Conservation (phyloP, 805 yeast genomes). For the Danielia reshetovae region DNA sequence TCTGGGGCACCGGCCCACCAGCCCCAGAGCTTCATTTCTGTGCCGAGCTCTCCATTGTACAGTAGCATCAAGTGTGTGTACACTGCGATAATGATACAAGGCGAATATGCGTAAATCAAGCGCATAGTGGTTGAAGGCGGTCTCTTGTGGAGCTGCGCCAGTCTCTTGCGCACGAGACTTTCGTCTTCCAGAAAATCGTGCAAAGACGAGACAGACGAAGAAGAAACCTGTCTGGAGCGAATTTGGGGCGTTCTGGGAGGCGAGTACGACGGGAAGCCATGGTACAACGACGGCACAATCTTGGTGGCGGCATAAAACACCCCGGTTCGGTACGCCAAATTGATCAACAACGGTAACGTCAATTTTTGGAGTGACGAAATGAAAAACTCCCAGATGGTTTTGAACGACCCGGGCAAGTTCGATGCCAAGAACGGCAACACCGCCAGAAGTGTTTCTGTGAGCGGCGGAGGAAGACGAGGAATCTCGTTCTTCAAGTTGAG, state of each 20-base stretch:
- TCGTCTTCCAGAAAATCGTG: constrained; percentile 4
- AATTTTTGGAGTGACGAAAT: constrained; percentile 54
- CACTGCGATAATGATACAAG: constrained; percentile 90
- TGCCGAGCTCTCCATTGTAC: constrained; percentile 71
- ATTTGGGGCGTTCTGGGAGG: constrained; percentile 40
- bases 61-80: constrained; percentile 92
- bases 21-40: constrained; percentile 59
- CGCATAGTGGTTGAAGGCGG: constrained; percentile 39
- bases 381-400: constrained; percentile 51
- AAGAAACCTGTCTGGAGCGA: constrained; percentile 32
- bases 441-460: constrained; percentile 22
- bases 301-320: constrained; percentile 92
- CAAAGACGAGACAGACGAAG: constrained; percentile 20
- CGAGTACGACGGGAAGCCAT: constrained; percentile 27
- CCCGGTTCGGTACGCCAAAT: constrained; percentile 77
- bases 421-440: constrained; percentile 46
- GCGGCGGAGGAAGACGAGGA: constrained; percentile 35
- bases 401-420: constrained; percentile 50
- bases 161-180: background rate
- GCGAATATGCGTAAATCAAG: constrained; percentile 81
- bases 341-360: constrained; percentile 76
- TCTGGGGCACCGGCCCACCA: constrained; percentile 34
- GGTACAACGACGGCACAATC: constrained; percentile 76
- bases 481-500: constrained; percentile 30
- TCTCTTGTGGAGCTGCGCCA: background rate